Conservation (phyloP, 176 grass and related monocot species). For the Zoysia pacifica region DNA sequence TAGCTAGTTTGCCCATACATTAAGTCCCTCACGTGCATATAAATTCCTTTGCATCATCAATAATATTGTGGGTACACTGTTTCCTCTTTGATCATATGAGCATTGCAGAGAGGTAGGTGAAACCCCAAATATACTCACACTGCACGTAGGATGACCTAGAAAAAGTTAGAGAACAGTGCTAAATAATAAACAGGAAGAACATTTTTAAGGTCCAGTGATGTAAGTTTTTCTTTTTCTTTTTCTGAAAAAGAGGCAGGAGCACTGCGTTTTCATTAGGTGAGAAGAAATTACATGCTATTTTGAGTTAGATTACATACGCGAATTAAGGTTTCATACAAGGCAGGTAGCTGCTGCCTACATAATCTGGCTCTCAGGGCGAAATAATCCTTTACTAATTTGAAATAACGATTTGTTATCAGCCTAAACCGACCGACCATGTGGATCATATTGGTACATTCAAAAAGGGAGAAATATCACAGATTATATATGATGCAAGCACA, state of each 20-base stretch:
- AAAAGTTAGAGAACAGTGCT: conserved; percentile 28
- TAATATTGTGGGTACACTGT: conserved; percentile 77
- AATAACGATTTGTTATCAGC: conserved; percentile 32
- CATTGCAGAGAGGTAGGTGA: conserved; percentile 84
- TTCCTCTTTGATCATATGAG: conserved; percentile 83
- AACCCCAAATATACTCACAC: conserved; percentile 75
- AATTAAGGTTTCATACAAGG: too few species aligned
- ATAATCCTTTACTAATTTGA: not conserved
- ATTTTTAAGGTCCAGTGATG: conserved; percentile 3
- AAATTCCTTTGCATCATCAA: conserved; percentile 76
- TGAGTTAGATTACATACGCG: too few species aligned
- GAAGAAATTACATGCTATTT: too few species aligned
- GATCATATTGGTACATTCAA: conserved; percentile 4
- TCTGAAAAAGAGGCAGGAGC: too few species aligned
- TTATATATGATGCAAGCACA: conserved; percentile 34
- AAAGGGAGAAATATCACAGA: conserved; percentile 22
- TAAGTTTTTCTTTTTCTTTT: not conserved
- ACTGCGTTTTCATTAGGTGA: too few species aligned
- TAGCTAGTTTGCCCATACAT: conserved; percentile 39
- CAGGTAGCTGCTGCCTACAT: too few species aligned
- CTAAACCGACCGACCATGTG: conserved; percentile 8
- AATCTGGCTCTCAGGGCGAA: too few species aligned
- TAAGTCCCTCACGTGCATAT: conserved; percentile 70
- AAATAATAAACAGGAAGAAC: not conserved
- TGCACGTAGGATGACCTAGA: conserved; percentile 31